Conservation (phyloP, 2,329 filamentous ascomycete species). For the Didymellaceae sp. region DNA sequence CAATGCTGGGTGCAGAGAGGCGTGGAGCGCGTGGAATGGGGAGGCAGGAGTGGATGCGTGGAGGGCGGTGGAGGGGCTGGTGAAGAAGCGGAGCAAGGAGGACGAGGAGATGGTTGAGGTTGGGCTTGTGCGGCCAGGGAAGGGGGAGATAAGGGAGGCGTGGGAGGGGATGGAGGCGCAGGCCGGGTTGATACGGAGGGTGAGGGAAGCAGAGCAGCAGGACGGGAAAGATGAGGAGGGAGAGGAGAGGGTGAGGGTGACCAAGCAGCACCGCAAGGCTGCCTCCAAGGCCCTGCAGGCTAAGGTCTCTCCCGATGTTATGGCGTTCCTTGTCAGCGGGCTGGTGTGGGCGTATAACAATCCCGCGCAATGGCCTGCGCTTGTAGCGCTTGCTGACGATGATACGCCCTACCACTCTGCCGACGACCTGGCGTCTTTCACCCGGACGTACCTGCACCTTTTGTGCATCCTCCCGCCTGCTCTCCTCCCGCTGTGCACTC, state of each 20-base stretch:
- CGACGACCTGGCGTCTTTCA: constrained; percentile 50
- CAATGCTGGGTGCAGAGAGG: constrained; percentile 40
- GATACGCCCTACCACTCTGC: constrained; percentile 50
- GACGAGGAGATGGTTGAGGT: constrained; percentile 45
- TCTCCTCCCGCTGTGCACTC: constrained; percentile 45
- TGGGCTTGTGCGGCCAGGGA: constrained; percentile 34
- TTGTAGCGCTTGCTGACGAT: constrained; percentile 51
- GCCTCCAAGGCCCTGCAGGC: constrained; percentile 39
- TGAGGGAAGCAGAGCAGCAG: constrained; percentile 23
- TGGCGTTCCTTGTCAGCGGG: constrained; percentile 53
- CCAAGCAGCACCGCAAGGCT: constrained; percentile 44
- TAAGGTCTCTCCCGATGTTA: constrained; percentile 46
- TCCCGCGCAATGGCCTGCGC: constrained; percentile 37
- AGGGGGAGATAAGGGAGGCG: constrained; percentile 35
- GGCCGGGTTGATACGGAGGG: constrained; percentile 36
- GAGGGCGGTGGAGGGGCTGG: constrained; percentile 43
- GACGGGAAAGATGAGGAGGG: neutral
- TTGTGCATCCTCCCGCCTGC: constrained; percentile 48
- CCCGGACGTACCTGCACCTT: constrained; percentile 53
- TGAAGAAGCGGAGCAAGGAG: constrained; percentile 40
- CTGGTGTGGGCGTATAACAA: constrained; percentile 43
- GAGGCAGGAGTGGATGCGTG: constrained; percentile 42
- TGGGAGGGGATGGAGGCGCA: constrained; percentile 35
- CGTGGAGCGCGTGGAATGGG: constrained; percentile 44
- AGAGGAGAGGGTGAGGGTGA: constrained; percentile 22